Conservation (phyloP, 345 rosid species). For the Populus pruinosa region DNA sequence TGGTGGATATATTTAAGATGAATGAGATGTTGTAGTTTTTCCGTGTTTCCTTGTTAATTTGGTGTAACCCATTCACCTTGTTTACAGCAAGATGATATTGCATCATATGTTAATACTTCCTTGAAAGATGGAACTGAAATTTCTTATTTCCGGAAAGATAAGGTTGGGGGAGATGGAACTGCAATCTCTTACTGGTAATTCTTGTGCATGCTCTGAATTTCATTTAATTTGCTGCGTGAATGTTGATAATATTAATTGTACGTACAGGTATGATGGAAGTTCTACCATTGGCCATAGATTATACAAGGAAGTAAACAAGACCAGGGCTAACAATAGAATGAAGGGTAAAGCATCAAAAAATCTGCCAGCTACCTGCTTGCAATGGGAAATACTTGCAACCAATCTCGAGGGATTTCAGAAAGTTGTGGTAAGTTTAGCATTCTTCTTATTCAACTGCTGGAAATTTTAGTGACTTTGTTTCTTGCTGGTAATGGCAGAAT, state of each 20-base stretch:
- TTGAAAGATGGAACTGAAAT: slow-evolving; percentile 44
- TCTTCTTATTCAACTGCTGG: slow-evolving; percentile 1
- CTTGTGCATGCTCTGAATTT: slow-evolving; percentile 17
- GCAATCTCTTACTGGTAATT: slow-evolving; percentile 69
- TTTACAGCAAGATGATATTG: slow-evolving; percentile 70
- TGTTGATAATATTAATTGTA: slow-evolving; percentile 10
- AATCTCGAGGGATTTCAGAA: slow-evolving; percentile 58
- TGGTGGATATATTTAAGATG: not conserved
- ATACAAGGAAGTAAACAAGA: slow-evolving; percentile 53
- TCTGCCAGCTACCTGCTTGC: slow-evolving; percentile 22
- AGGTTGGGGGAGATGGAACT: slow-evolving; percentile 61
- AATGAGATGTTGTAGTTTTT: slow-evolving; percentile 8
- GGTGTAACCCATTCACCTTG: slow-evolving; percentile 10
- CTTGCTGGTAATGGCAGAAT: slow-evolving; percentile 43
- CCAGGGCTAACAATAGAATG: slow-evolving; percentile 26
- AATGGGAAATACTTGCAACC: slow-evolving; percentile 84
- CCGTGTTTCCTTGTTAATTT: not conserved
- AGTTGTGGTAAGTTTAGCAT: slow-evolving; percentile 47
- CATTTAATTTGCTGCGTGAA: slow-evolving; percentile 13
- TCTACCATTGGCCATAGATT: slow-evolving; percentile 65
- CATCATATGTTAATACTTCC: slow-evolving; percentile 46
- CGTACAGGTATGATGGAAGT: slow-evolving; percentile 68
- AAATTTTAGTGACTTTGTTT: slow-evolving; percentile 9
- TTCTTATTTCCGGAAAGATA: slow-evolving; percentile 58
- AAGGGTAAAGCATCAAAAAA: slow-evolving; percentile 33